Evolutionary conservation across 208 protist species (phyloP).

Genomic region (Crithidia fasciculata): DNA sequence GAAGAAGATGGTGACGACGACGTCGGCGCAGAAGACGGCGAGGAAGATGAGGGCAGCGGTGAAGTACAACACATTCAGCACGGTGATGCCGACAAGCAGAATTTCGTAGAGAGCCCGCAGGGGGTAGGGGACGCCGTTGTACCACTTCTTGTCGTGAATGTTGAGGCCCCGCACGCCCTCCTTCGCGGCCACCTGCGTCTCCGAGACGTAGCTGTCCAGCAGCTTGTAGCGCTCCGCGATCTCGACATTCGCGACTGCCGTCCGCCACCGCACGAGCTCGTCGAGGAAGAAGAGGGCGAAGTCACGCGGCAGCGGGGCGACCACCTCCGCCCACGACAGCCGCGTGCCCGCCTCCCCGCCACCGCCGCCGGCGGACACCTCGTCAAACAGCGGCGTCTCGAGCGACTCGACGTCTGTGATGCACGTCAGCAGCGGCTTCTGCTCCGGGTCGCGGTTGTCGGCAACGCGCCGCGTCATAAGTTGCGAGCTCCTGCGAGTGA

Average conservation of each 20-base stretch:
- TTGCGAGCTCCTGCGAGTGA: slow-evolving; percentile 13
- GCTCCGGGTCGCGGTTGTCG: slow-evolving; percentile 9
- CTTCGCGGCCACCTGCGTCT: slow-evolving; percentile 11
- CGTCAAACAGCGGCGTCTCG: slow-evolving; percentile 5
- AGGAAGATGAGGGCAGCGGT: slow-evolving; percentile 56
- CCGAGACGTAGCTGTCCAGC: slow-evolving; percentile 35
- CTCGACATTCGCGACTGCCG: slow-evolving; percentile 41
- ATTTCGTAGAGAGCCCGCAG: slow-evolving; percentile 45
- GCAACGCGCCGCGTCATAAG: background rate
- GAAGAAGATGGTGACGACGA: slow-evolving; percentile 66
- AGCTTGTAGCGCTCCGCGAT: slow-evolving; percentile 45
- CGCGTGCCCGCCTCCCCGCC: slow-evolving; percentile 10
- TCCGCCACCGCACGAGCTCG: slow-evolving; percentile 66
- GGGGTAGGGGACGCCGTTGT: slow-evolving; percentile 46
- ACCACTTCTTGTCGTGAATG: slow-evolving; percentile 57
- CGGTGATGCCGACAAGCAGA: slow-evolving; percentile 38
- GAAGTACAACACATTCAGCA: slow-evolving; percentile 59
- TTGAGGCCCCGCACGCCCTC: slow-evolving; percentile 19
- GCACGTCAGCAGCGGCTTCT: slow-evolving; percentile 48
- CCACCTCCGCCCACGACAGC: slow-evolving; percentile 41
- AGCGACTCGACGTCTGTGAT: slow-evolving; percentile 25
- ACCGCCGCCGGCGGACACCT: background rate
- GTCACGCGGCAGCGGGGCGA: slow-evolving; percentile 35
- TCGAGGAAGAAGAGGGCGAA: slow-evolving; percentile 67
- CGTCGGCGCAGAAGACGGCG: slow-evolving; percentile 37